phyloP scores from a whole-genome alignment of 2,329 filamentous ascomycete species.

The Sporothrix brunneoviolacea region DNA sequence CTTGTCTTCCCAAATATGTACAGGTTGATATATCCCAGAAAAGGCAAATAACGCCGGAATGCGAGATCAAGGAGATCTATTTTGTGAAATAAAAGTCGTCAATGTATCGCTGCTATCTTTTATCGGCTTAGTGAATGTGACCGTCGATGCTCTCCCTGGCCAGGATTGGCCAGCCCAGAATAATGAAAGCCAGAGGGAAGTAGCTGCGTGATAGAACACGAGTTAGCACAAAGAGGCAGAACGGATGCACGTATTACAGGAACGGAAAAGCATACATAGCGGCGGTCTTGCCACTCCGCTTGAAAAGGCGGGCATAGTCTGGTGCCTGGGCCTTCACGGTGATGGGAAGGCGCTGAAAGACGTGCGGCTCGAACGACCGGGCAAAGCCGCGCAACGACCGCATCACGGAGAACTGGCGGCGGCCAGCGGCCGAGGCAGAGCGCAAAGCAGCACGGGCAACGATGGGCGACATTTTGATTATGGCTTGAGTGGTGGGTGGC shows the following conservation, averaged over 20 bases:
- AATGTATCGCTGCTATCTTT: too few species aligned
- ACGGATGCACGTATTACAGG: neutral
- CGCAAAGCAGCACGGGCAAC: slow-evolving; percentile 29
- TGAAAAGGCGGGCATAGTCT: slow-evolving; percentile 33
- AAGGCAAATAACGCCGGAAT: neutral
- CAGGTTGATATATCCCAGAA: neutral
- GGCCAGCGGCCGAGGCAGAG: slow-evolving; percentile 17
- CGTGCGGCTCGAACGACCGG: slow-evolving; percentile 32
- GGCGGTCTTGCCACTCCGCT: slow-evolving; percentile 24
- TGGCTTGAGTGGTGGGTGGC: neutral
- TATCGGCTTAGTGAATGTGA: slow-evolving; percentile 17
- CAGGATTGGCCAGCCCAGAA: slow-evolving; percentile 34
- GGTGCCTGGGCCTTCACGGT: slow-evolving; percentile 24
- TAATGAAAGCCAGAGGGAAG: slow-evolving; percentile 26
- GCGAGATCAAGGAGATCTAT: neutral
- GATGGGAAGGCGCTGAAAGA: slow-evolving; percentile 31
- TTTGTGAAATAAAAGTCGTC: neutral
- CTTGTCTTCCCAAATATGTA: neutral
- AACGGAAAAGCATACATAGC: slow-evolving; percentile 28
- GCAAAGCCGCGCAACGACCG: slow-evolving; percentile 29
- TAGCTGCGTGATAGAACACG: slow-evolving; percentile 27
- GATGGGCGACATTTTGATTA: slow-evolving; percentile 29
- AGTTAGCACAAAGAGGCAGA: neutral
- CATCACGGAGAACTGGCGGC: slow-evolving; percentile 31
- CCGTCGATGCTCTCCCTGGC: slow-evolving; percentile 22